phyloP scores from a whole-genome alignment of 2,329 filamentous ascomycete species.

The Lecanicillium sp. region DNA sequence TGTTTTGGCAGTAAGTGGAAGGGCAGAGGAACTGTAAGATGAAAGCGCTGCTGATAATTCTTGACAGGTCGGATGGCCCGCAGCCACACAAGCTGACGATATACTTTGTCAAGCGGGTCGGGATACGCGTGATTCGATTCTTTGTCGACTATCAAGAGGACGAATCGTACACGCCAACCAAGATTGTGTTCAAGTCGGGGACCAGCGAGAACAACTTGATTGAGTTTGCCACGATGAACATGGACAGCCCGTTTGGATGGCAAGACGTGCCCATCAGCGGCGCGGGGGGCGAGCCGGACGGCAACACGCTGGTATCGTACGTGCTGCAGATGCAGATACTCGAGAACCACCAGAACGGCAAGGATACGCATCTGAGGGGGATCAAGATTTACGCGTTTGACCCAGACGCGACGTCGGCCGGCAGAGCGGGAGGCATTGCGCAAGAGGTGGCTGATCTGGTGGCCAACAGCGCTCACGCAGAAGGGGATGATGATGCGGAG shows the following conservation, averaged over 20 bases:
- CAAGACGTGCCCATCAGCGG: conserved; percentile 65
- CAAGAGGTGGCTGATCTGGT: conserved; percentile 9
- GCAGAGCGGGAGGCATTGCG: conserved; percentile 16
- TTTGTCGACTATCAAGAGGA: conserved; percentile 88
- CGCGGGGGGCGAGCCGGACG: conserved; percentile 52
- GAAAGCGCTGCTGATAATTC: not conserved
- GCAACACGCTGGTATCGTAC: conserved; percentile 75
- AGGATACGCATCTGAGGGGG: conserved; percentile 93
- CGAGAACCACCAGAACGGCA: conserved; percentile 98
- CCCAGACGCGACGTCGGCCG: conserved; percentile 35
- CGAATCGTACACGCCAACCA: conserved; percentile 93
- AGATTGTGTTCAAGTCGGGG: conserved; percentile 81
- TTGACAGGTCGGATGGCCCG: conserved; percentile 66
- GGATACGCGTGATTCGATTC: conserved; percentile 70
- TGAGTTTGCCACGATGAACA: conserved; percentile 73
- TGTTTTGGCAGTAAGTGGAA: conserved; percentile 67
- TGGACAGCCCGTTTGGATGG: conserved; percentile 80
- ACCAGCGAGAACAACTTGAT: conserved; percentile 88
- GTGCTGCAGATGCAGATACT: conserved; percentile 84
- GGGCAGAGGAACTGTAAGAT: no score
- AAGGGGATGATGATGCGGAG: conserved; percentile 4
- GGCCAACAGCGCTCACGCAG: conserved; percentile 2
- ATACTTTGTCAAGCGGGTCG: conserved; percentile 77
- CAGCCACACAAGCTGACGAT: conserved; percentile 78
- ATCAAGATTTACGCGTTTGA: conserved; percentile 73